A percentile compares a stretch with the other conserved stretches of the same genome.
Evolutionary conservation across 179 eudicot genomes (phyloP).

Genomic region (Vitellaria paradoxa): DNA sequence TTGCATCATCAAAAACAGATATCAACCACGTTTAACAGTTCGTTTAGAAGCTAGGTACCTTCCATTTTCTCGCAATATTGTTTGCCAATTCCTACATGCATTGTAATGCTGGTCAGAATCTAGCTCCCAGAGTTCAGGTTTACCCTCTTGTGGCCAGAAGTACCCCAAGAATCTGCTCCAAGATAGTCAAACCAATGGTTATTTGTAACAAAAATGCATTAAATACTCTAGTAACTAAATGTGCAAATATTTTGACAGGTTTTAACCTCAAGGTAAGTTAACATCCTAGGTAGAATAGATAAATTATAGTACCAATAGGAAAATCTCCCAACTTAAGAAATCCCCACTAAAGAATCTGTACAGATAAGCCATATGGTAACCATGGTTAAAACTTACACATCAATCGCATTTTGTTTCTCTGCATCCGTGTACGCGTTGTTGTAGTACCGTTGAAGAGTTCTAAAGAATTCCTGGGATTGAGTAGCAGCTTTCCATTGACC

Average conservation of each 20-base stretch:
- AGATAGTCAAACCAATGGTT: conserved; percentile 7
- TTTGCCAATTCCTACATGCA: conserved; percentile 44
- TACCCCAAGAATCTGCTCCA: conserved; percentile 72
- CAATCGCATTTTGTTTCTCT: conserved; percentile 77
- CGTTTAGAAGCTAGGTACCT: conserved; percentile 40
- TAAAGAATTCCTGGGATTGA: conserved; percentile 79
- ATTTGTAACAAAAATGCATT: neutral
- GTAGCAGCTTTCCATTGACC: conserved; percentile 91
- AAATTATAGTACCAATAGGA: neutral
- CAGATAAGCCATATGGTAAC: neutral
- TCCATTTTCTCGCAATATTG: conserved; percentile 35
- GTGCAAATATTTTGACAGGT: neutral
- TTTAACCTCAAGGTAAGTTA: too few relatives aligned
- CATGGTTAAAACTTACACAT: conserved; percentile 39
- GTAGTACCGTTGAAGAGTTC: conserved; percentile 80
- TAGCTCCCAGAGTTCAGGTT: conserved; percentile 71
- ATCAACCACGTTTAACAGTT: neutral
- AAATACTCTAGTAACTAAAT: neutral
- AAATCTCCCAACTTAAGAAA: neutral
- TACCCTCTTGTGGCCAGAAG: conserved; percentile 68
- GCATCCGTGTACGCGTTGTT: conserved; percentile 88
- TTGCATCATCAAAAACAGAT: neutral
- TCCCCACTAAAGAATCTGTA: neutral
- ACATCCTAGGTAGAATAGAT: too few relatives aligned
- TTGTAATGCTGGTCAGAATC: conserved; percentile 45